Percentiles rank a stretch among this genome's conserved stretches.
Evolutionary conservation across 1,284 basidiomycete species (phyloP).

Genomic region (Grifola frondosa): DNA sequence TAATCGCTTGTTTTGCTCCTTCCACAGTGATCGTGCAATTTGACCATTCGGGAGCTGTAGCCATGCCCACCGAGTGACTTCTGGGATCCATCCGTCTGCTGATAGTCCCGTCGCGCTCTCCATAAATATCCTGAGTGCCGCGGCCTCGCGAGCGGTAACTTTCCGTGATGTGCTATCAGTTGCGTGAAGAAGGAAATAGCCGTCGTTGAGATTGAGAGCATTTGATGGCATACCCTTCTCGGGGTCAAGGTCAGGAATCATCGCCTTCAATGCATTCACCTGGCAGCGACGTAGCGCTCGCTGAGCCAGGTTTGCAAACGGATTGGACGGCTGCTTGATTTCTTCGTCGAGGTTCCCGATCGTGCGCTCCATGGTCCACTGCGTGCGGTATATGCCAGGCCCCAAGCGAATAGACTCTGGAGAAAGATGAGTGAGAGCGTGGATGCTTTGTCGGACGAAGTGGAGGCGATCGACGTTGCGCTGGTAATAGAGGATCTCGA

Average conservation of each 20-base stretch:
- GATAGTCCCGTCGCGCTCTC: too few species aligned
- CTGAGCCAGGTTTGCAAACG: conserved; percentile 21
- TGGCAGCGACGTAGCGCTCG: conserved; percentile 10
- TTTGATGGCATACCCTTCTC: too few species aligned
- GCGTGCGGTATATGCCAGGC: conserved; percentile 12
- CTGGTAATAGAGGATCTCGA: conserved; percentile 24
- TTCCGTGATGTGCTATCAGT: too few species aligned
- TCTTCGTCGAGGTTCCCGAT: conserved; percentile 28
- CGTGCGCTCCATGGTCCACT: conserved; percentile 26
- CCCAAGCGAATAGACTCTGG: conserved; percentile 18
- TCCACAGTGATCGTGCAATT: conserved; percentile 16
- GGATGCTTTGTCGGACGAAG: conserved; percentile 24
- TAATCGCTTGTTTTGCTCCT: too few species aligned
- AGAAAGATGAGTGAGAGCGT: conserved; percentile 20
- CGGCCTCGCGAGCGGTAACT: too few species aligned
- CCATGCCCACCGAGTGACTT: conserved; percentile 2
- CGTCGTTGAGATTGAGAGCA: too few species aligned
- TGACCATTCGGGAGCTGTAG: conserved; percentile 1
- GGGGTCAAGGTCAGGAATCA: conserved; percentile 13
- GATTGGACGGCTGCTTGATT: conserved; percentile 19
- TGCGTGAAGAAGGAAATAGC: too few species aligned
- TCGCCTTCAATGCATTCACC: conserved; percentile 20
- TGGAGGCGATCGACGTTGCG: conserved; percentile 23
- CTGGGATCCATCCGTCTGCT: too few species aligned
- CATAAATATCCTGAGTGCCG: too few species aligned